Percentiles rank a stretch among this genome's conserved stretches.
Conservation (phyloP, 768 basidiomycete species). For the Ephemerocybe angulata region DNA sequence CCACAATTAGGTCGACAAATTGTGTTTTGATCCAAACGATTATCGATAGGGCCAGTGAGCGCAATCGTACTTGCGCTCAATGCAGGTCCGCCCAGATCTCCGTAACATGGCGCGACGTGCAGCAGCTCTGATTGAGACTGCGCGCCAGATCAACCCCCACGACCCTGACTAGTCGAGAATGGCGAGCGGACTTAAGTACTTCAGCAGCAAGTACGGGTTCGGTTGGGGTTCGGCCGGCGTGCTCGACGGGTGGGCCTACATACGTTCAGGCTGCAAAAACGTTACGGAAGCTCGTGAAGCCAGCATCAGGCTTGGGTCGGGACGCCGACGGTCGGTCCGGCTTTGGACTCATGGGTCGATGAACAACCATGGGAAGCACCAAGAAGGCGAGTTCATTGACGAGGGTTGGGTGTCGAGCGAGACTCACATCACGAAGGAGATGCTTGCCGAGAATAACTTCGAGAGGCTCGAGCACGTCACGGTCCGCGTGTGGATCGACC, state of each 20-base stretch:
- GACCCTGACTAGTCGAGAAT: constrained; percentile 94
- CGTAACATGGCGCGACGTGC: constrained; percentile 96
- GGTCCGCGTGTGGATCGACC: constrained; percentile 87
- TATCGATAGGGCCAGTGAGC: no score
- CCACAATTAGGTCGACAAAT: not conserved
- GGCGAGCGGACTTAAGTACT: constrained; percentile 55
- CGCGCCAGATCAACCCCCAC: constrained; percentile 72
- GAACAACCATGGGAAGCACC: constrained; percentile 47
- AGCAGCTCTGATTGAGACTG: constrained; percentile 79
- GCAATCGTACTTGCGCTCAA: constrained; percentile 89
- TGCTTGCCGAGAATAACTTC: constrained; percentile 70
- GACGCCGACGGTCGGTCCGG: constrained; percentile 65
- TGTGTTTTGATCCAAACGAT: constrained; percentile 3
- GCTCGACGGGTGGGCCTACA: constrained; percentile 73
- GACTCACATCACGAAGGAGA: constrained; percentile 60
- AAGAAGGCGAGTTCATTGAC: constrained; percentile 63
- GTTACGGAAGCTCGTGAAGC: constrained; percentile 88
- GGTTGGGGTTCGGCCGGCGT: no score
- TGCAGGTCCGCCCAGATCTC: constrained; percentile 87
- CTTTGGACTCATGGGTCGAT: constrained; percentile 58
- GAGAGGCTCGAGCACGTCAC: constrained; percentile 90
- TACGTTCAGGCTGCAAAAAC: constrained; percentile 70
- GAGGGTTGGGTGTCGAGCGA: constrained; percentile 57
- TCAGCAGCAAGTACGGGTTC: constrained; percentile 91
- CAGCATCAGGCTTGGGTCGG: constrained; percentile 91